These are phyloP conservation scores for Quercus robur DNA, from an alignment of 306 rosid species.

Conservation along the genomic window DNA sequence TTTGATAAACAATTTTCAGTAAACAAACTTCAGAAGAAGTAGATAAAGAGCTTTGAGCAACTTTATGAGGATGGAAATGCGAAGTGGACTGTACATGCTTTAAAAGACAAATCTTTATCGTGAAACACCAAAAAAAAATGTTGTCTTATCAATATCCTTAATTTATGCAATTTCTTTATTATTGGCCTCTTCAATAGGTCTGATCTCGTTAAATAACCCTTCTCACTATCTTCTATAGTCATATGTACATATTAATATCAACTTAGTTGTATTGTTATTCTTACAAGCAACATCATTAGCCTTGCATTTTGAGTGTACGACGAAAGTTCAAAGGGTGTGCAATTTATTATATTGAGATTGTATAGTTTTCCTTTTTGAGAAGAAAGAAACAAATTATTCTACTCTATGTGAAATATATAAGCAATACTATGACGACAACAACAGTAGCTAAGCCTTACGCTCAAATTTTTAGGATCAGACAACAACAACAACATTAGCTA, in stretches of 20 bases:
- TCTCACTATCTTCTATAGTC: neutral
- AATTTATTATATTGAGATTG: neutral
- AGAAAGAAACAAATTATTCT: neutral
- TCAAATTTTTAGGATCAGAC: too few species aligned
- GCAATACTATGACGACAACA: too few species aligned
- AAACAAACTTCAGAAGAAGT: too few species aligned
- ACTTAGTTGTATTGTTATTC: neutral
- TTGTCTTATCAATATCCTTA: neutral
- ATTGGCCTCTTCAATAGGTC: neutral
- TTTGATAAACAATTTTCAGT: too few species aligned
- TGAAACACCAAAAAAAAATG: neutral
- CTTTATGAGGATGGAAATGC: too few species aligned
- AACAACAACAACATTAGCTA: too few species aligned
- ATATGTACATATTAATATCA: neutral
- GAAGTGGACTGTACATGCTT: neutral
- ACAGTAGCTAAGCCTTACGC: too few species aligned
- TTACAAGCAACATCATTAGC: too few species aligned
- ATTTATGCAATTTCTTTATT: neutral
- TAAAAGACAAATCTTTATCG: neutral
- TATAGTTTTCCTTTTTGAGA: neutral
- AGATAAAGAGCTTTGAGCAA: too few species aligned
- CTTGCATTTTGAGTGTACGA: neutral
- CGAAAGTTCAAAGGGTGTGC: neutral
- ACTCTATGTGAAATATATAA: neutral
- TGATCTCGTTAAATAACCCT: neutral